Percentiles rank a stretch among this genome's conserved stretches.
Conservation (phyloP, 116 monocot species). For the Papilionanthe hybrid region DNA sequence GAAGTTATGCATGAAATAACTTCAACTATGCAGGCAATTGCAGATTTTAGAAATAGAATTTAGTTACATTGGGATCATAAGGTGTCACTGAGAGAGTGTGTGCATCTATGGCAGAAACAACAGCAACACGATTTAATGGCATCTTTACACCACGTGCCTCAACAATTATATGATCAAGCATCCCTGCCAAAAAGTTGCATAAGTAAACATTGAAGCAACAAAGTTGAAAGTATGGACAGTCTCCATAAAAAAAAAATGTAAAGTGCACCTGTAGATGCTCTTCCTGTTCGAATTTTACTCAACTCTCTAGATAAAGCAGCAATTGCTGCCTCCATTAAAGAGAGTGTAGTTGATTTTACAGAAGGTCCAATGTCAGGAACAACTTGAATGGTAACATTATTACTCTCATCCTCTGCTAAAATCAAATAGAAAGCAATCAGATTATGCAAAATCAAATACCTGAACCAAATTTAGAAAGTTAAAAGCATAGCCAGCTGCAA, state of each 20-base stretch:
- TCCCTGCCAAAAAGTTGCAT: conserved; percentile 41
- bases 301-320: conserved; percentile 73
- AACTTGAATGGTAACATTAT: conserved; percentile 38
- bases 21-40: not conserved
- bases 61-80: conserved; percentile 78
- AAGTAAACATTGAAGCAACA: conserved; percentile 1
- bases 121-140: conserved; percentile 70
- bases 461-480: not conserved
- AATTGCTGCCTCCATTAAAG: conserved; percentile 87
- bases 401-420: conserved; percentile 55
- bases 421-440: not conserved
- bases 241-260: conserved; percentile 1
- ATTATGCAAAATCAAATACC: not conserved
- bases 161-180: conserved; percentile 96
- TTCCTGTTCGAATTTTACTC: conserved; percentile 88
- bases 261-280: conserved; percentile 72
- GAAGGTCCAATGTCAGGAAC: conserved; percentile 59
- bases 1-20: not conserved
- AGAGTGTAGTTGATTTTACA: conserved; percentile 61
- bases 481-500: not conserved
- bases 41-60: not conserved
- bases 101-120: conserved; percentile 81
- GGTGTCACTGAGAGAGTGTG: conserved; percentile 86
- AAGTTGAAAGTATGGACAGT: not conserved
- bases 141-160: conserved; percentile 66